These are phyloP conservation scores for Malassezia arunalokei DNA, from an alignment of 1,284 basidiomycete species.

Conservation along the genomic window DNA sequence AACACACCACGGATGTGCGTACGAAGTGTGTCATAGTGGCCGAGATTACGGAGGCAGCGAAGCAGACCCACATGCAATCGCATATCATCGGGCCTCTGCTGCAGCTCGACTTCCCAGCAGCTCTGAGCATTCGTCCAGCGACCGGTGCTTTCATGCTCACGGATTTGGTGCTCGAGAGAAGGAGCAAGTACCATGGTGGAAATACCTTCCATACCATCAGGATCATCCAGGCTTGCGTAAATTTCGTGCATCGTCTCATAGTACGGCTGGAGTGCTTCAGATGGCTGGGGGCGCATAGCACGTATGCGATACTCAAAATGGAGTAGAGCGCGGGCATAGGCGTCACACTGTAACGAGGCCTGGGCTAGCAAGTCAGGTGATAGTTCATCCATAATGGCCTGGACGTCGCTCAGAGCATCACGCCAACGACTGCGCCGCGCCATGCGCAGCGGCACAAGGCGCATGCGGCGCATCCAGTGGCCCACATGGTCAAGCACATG, in stretches of 20 bases:
- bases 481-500: constrained; percentile 87
- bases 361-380: constrained; percentile 80
- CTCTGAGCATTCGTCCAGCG: constrained; percentile 97
- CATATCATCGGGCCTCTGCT: constrained; percentile 76
- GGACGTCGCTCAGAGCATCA: constrained; percentile 50
- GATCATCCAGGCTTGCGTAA: constrained; percentile 89
- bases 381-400: constrained; percentile 68
- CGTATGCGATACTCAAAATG: constrained; percentile 64
- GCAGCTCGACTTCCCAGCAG: constrained; percentile 96
- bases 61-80: constrained; percentile 79
- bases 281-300: constrained; percentile 30
- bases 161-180: constrained; percentile 87
- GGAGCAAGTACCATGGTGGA: constrained; percentile 79
- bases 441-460: constrained; percentile 30
- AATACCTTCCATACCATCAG: constrained; percentile 98
- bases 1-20: constrained; percentile 90
- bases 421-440: constrained; percentile 18
- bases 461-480: constrained; percentile 61
- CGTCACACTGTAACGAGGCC: constrained; percentile 83
- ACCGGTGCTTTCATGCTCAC: constrained; percentile 93
- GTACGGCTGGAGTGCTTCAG: constrained; percentile 53
- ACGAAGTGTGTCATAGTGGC: constrained; percentile 90
- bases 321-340: constrained; percentile 85
- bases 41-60: constrained; percentile 81
- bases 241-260: constrained; percentile 91